phyloP scores from a whole-genome alignment of 2,329 filamentous ascomycete species.

The Arthrinium phaeospermum region DNA sequence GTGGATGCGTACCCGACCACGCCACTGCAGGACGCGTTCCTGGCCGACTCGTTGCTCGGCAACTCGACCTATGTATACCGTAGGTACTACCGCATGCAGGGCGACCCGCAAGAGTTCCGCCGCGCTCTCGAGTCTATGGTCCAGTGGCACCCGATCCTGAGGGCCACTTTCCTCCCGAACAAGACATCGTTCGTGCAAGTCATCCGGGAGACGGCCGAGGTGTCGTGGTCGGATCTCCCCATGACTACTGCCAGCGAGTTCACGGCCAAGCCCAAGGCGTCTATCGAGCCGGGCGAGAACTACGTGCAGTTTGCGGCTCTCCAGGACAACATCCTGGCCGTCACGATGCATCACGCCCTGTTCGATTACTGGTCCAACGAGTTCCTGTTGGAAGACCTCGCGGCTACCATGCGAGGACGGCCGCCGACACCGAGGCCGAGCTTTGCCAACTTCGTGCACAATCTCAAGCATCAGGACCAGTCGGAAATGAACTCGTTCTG shows the following conservation, averaged over 20 bases:
- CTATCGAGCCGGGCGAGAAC: constrained; percentile 23
- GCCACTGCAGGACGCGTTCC: constrained; percentile 31
- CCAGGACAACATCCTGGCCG: constrained; percentile 28
- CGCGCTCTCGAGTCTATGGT: constrained; percentile 14
- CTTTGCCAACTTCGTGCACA: constrained; percentile 23
- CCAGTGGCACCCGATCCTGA: constrained; percentile 19
- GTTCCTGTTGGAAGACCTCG: constrained; percentile 36
- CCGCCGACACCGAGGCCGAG: constrained; percentile 16
- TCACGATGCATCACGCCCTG: constrained; percentile 41
- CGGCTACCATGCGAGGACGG: constrained; percentile 16
- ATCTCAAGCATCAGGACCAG: constrained; percentile 17
- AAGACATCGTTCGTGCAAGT: constrained; percentile 23
- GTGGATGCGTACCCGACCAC: constrained; percentile 33
- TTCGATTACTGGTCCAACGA: constrained; percentile 41
- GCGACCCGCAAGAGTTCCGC: constrained; percentile 8
- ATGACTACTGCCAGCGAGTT: constrained; percentile 24
- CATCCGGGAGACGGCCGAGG: constrained; percentile 15
- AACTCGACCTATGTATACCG: constrained; percentile 20
- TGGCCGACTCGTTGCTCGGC: constrained; percentile 22
- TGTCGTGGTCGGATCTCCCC: constrained; percentile 23
- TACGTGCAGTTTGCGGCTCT: constrained; percentile 27
- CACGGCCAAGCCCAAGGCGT: constrained; percentile 17
- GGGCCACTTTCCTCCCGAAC: constrained; percentile 21
- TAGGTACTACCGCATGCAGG: constrained; percentile 14
- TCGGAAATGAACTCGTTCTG: constrained; percentile 19